Evolutionary conservation across 768 basidiomycete genomes (phyloP), one percentile per base, ranked within the genome.

Genomic region (Phylloporus sp.): DNA sequence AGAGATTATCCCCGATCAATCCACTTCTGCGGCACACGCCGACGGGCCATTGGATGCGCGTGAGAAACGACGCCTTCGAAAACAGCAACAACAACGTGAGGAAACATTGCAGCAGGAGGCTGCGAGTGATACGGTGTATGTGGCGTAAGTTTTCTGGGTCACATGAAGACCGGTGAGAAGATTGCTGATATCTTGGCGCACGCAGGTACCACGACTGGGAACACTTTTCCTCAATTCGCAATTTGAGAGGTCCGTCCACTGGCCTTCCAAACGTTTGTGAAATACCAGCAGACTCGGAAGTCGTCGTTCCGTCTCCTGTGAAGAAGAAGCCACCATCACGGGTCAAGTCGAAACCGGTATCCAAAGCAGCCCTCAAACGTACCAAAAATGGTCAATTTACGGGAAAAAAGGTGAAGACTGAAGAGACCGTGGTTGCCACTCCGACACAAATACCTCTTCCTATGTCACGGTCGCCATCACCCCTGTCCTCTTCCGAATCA

Each of bases 181-280:
- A 24, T 53, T 6, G 24, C 46, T 59, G 49, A 58, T 63, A 45
- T 50, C 51, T 24, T 23, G 42, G 50, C 11, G 43, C 35, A 23
- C 26, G 41, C 61, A 90, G 89, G 27, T 95, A 92, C 66, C 87
- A 94, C 62, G 90, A 93, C 67, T 94, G 90, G 89, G 92, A 95
- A 63, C 93, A 95, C 65, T 95, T 94, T 62, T 92, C 89, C 12
- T 90, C 87, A n/a, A 89, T 95, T 52, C 86, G 93, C 41, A 94
- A 91, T 67, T 72, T 93, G 47, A 76, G 76, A 15, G 93, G 93
- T 2, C 93, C 92, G 0, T 91, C 93, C 64, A 72, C 80, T 0
- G 93, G 91, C 8, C 73, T 84, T 15, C 89, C 90, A 4, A 69
- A 70, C 47, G 81, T 91, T 2, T 62, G 68, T 38, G 90, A 92